phyloP scores from a whole-genome alignment of 2,329 filamentous ascomycete species.

The Trematosphaeria pertusa region DNA sequence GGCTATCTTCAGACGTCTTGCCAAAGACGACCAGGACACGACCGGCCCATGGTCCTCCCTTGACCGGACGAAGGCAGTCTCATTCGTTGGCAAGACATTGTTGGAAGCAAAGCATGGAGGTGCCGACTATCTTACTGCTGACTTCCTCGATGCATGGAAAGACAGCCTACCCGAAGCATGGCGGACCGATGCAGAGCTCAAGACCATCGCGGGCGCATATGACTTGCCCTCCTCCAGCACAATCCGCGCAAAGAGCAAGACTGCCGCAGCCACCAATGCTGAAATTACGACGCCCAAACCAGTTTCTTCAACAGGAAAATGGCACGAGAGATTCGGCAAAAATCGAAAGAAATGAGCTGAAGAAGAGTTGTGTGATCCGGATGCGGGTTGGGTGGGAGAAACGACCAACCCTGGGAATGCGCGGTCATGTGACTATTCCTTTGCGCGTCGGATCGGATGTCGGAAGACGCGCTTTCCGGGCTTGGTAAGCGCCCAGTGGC shows the following conservation, averaged over 20 bases:
- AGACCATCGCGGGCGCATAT: conserved; percentile 40
- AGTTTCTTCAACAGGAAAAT: conserved; percentile 42
- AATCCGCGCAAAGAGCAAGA: conserved; percentile 32
- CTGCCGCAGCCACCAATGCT: conserved; percentile 7
- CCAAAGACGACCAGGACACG: conserved; percentile 31
- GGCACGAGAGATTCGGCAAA: conserved; percentile 49
- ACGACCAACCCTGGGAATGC: too few species aligned
- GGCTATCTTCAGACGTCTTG: conserved; percentile 47
- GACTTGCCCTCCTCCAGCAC: conserved; percentile 42
- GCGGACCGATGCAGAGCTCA: conserved; percentile 42
- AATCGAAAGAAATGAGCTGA: conserved; percentile 41
- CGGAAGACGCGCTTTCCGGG: not conserved
- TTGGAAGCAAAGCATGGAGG: conserved; percentile 35
- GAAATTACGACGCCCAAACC: conserved; percentile 25
- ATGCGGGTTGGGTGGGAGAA: too few species aligned
- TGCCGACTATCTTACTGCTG: conserved; percentile 36
- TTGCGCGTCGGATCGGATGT: not conserved
- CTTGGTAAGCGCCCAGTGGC: not conserved
- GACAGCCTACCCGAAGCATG: conserved; percentile 48
- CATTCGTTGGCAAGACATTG: conserved; percentile 40
- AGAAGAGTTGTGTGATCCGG: too few species aligned
- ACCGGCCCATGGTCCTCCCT: conserved; percentile 44
- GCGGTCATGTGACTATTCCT: too few species aligned
- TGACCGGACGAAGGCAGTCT: conserved; percentile 39
- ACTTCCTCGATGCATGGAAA: conserved; percentile 47